Conservation (phyloP, 768 basidiomycete species). For the Mycena belliarum region DNA sequence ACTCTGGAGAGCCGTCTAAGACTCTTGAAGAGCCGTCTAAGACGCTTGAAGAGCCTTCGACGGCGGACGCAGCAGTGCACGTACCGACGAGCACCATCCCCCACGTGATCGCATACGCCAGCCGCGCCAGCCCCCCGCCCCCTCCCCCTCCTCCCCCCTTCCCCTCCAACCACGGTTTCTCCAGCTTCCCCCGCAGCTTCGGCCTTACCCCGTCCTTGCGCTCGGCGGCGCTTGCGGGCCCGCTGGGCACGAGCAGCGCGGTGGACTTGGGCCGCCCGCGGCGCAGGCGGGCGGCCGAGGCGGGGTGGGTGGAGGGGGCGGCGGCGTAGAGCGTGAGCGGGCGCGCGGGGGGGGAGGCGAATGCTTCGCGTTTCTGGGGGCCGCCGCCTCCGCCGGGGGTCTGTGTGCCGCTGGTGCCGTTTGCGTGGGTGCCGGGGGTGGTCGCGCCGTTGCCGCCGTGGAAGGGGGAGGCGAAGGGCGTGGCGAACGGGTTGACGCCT, state of each 20-base stretch:
- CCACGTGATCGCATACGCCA: slow-evolving; percentile 69
- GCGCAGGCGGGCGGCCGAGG: slow-evolving; percentile 35
- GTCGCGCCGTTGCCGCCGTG: too few relatives aligned
- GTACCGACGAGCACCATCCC: slow-evolving; percentile 54
- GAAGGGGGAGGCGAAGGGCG: too few relatives aligned
- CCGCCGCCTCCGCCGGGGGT: slow-evolving; percentile 20
- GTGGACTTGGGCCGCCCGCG: slow-evolving; percentile 51
- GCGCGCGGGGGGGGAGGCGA: slow-evolving; percentile 59
- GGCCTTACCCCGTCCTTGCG: not conserved
- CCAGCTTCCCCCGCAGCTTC: slow-evolving; percentile 19
- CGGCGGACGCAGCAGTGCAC: not conserved
- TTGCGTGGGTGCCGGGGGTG: not conserved
- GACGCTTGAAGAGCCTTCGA: too few relatives aligned
- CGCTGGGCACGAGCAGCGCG: slow-evolving; percentile 33
- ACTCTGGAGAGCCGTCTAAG: too few relatives aligned
- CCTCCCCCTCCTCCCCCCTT: too few relatives aligned
- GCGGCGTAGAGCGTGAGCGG: slow-evolving; percentile 58
- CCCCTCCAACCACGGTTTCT: slow-evolving; percentile 77
- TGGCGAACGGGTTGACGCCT: not conserved
- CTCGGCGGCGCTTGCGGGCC: not conserved
- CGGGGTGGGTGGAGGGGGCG: slow-evolving; percentile 41
- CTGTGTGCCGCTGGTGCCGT: not conserved
- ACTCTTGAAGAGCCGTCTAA: too few relatives aligned
- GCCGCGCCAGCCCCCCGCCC: too few relatives aligned
- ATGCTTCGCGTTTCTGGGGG: slow-evolving; percentile 52